Evolutionary conservation across 495 filamentous ascomycete genomes (phyloP).

Genomic region (Apodospora peruviana): DNA sequence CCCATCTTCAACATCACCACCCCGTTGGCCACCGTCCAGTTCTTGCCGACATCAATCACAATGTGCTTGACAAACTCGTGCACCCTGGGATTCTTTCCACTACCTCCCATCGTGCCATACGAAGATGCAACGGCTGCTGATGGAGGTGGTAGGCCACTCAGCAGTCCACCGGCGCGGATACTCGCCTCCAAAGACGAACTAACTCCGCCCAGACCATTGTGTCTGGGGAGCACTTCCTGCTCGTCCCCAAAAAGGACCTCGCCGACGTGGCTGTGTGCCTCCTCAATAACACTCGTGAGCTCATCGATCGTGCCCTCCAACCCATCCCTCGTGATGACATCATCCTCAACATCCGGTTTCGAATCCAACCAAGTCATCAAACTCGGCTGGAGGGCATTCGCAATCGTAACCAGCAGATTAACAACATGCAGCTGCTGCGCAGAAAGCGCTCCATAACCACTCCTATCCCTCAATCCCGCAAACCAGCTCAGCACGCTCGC

Average conservation of each 20-base stretch:
- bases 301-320: neutral
- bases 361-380: conserved; percentile 8
- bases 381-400: conserved; percentile 16
- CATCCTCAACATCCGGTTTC: neutral
- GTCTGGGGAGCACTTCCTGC: neutral
- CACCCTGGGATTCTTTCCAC: conserved; percentile 11
- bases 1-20: conserved; percentile 27
- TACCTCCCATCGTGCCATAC: neutral
- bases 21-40: conserved; percentile 28
- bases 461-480: neutral
- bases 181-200: neutral
- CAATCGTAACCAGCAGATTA: conserved; percentile 6
- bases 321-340: neutral
- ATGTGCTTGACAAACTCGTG: conserved; percentile 30
- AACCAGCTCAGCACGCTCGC: conserved; percentile 15
- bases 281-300: conserved; percentile 1
- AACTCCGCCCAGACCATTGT: too few species aligned
- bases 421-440: conserved; percentile 12
- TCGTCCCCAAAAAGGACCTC: neutral
- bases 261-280: neutral
- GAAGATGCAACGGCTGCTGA: neutral
- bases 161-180: neutral
- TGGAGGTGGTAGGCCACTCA: neutral
- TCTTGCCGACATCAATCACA: conserved; percentile 29
- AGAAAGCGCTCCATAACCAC: conserved; percentile 1